A percentile compares a stretch with the other conserved stretches of the same genome.
phyloP scores from a whole-genome alignment of 2,329 filamentous ascomycete species.

The Raffaelea ambrosiae region DNA sequence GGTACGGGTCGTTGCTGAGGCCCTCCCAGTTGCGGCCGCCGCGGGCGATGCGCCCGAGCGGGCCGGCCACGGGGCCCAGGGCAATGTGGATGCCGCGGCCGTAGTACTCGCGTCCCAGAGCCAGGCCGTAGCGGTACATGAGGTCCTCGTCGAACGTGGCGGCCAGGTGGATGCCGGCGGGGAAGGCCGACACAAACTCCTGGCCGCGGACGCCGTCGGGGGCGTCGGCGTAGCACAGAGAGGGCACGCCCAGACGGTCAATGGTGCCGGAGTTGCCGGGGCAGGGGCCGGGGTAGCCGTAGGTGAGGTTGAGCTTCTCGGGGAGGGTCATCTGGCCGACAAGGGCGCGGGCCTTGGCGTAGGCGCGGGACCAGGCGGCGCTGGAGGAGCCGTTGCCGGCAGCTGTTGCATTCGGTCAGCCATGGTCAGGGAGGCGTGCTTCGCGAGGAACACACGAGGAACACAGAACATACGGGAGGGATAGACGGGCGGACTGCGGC shows the following conservation, averaged over 20 bases:
- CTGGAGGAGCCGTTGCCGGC: constrained; percentile 19
- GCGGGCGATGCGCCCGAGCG: constrained; percentile 53
- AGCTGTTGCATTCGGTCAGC: constrained; percentile 12
- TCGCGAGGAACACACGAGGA: not conserved
- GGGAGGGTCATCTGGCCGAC: constrained; percentile 29
- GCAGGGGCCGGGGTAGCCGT: constrained; percentile 23
- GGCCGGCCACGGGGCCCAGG: constrained; percentile 49
- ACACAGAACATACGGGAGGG: not conserved
- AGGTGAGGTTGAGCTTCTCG: constrained; percentile 31
- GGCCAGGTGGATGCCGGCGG: constrained; percentile 60
- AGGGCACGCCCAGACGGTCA: constrained; percentile 30
- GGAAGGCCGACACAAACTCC: constrained; percentile 38
- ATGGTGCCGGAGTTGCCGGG: constrained; percentile 22
- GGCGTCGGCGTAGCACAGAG: constrained; percentile 37
- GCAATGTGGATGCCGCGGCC: constrained; percentile 64
- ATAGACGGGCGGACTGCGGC: constrained; percentile 22
- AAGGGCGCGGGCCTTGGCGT: constrained; percentile 23
- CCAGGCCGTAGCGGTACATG: constrained; percentile 55
- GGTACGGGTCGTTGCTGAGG: constrained; percentile 24
- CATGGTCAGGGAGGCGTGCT: not conserved
- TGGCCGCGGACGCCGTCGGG: constrained; percentile 23
- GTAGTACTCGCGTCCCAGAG: constrained; percentile 60
- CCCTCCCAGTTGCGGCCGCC: constrained; percentile 56
- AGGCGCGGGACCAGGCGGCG: constrained; percentile 24
- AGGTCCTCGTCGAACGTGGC: constrained; percentile 62